Evolutionary conservation across 768 basidiomycete genomes (phyloP), one percentile per base, ranked within the genome.

Genomic region (Crucibulum laeve): DNA sequence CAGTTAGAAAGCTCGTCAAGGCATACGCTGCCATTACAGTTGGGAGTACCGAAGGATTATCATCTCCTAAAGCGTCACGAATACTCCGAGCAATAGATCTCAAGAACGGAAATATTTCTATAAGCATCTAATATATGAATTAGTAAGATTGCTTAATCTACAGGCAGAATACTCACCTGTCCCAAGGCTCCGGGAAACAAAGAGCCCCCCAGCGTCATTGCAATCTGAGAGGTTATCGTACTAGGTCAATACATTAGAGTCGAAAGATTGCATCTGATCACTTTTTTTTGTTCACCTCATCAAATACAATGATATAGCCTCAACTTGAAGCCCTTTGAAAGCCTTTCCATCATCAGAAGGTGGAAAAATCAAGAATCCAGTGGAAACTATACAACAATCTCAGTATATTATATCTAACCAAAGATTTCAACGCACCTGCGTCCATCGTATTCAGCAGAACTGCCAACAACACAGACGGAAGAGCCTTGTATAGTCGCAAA

Each of bases 11-110:
- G 19, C 53, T 54, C 15, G 47, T 49, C 22, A 58, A 22, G n/a
- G 53, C 48, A 37, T 58, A 58, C 4, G 53, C 57, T 0, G 48
- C 57, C 54, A 58, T 56, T 15, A 58, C 53, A 13, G 57, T 58
- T 3, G 57, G 57, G 11, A 58, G 40, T 21, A 58, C 36, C 0
- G 49, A 54, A 5, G 55, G 57, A 39, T 58, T 51, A 23, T 45
- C 48, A 14, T 41, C 43, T 6, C 57, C 57, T 3, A 58, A 53
- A 8, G 37, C 53, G n/a, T 17, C 42, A 14, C 45, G 53, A 19
- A 58, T 56, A 38, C 53, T 45, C 21, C 14, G 56, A 2, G 46
- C 55, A 7, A 58, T 36, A 21, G 49, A 51, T 28, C 48, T 40
- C 6, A 58, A 43, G 25, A 58, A 56, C 1, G 57, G 57, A 6